phyloP scores from a whole-genome alignment of 768 basidiomycete species.

The Hortiboletus flavorubellus region DNA sequence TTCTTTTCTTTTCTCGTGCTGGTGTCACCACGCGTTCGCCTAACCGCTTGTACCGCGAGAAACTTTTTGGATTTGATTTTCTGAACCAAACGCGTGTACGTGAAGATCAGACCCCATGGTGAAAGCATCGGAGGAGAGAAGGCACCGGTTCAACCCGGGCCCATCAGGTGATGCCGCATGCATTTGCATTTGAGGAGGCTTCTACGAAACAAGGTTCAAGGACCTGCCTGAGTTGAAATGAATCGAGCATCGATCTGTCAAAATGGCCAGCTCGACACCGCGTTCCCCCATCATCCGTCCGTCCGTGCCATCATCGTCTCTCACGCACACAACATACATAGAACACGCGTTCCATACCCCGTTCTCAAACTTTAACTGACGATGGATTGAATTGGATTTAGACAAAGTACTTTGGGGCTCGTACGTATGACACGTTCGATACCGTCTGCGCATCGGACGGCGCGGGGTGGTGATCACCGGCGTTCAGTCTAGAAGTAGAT shows the following conservation, averaged over 20 bases:
- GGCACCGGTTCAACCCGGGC: background rate
- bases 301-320: background rate
- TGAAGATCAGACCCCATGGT: background rate
- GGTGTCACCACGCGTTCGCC: background rate
- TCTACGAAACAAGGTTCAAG: conserved; percentile 11
- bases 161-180: background rate
- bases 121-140: background rate
- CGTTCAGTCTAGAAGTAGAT: background rate
- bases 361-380: background rate
- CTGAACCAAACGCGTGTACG: background rate
- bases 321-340: background rate
- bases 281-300: background rate
- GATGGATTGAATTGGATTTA: background rate
- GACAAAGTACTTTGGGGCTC: background rate
- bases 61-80: conserved; percentile 25
- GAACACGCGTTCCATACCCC: background rate
- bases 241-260: background rate
- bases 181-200: background rate
- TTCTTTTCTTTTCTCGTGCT: background rate
- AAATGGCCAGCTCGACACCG: background rate
- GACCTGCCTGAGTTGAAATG: background rate
- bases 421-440: no score
- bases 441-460: no score
- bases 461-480: no score
- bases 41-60: conserved; percentile 5